Base-by-base conservation (phyloP, 2,329 filamentous ascomycete species). In the Fusarium verticillioides region DNA sequence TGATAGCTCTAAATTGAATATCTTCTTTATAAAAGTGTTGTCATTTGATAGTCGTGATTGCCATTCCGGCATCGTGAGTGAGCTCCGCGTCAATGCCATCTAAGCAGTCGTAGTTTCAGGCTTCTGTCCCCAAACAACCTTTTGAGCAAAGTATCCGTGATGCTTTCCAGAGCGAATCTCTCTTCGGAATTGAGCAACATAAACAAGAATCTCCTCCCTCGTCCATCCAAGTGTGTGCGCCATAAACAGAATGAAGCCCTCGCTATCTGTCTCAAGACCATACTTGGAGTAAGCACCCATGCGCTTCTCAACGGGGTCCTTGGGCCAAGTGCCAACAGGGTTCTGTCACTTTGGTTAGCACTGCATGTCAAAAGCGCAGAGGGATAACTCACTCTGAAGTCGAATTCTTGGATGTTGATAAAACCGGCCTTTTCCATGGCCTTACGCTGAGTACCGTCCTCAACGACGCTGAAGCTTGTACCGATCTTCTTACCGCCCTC, bases 81-180 rank as follows among this genome's bases (percentile, higher is more conserved):
- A 0, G 11, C 4, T 4, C 7, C 1, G 4, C 9, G 4, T 19
- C 12, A 7, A 15, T 2, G 12, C 9, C 3, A 11, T 7, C 11
- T 26, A 52, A 15, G 2, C 12, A 26, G n/a, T 12, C 1, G 49
- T 21, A 36, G 16, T 36, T 2, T 52, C 59, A 1, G 74, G 74
- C 34, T 87, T 90, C 5, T 75, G 75, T 4, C 75, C 75, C 72
- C 74, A 81, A 9, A 81, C 78, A 3, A 76, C 77, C 56, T 79
- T 78, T 23, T 81, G 73, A 11, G 61, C 64, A 53, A 80, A 81
- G 28, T 80, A 82, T 0, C 76, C 72, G 37, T 81, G 79, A n/a
- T 78, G 52, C 46, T 80, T 78, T 1, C 73, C 75, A 4, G 72
- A 72, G 0, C 77, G 66, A 5, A 82, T 69, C 47, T 81, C 81